Evolutionary conservation across 441 rosid genomes (phyloP).

Genomic region (Biscutella laevigata): DNA sequence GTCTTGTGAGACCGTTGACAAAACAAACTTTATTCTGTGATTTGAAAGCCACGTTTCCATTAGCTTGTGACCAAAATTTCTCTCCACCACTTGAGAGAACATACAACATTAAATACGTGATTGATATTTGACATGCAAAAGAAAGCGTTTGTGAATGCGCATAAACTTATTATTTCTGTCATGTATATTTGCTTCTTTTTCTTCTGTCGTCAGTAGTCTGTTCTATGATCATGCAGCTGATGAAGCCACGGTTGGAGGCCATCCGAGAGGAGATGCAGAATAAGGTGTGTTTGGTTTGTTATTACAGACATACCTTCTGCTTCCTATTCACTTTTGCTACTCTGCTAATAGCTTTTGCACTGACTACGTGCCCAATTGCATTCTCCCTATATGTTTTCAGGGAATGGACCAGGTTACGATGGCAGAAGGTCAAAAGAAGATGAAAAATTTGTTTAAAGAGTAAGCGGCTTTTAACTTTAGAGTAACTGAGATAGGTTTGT

Average conservation of each 20-base stretch:
- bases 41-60: not conserved
- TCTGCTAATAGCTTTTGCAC: not conserved
- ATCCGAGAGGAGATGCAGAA: conserved; percentile 43
- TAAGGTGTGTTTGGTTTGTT: conserved; percentile 31
- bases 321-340: not conserved
- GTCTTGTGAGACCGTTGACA: not conserved
- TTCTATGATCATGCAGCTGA: conserved; percentile 43
- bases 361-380: not conserved
- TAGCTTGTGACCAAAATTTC: not conserved
- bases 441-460: conserved; percentile 59
- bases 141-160: conserved; percentile 1
- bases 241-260: conserved; percentile 58
- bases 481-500: too few relatives aligned
- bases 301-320: not conserved
- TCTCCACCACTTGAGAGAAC: not conserved
- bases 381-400: conserved; percentile 22
- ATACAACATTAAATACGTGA: not conserved
- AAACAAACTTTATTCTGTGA: not conserved
- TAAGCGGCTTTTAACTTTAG: conserved; percentile 30
- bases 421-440: conserved; percentile 46
- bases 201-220: conserved; percentile 12
- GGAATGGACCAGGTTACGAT: conserved; percentile 36
- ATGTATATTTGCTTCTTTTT: not conserved
- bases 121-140: not conserved
- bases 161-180: not conserved